A percentile compares a stretch with the other conserved stretches of the same genome.
phyloP scores from a whole-genome alignment of 306 rosid genomes.

The Quercus robur region DNA sequence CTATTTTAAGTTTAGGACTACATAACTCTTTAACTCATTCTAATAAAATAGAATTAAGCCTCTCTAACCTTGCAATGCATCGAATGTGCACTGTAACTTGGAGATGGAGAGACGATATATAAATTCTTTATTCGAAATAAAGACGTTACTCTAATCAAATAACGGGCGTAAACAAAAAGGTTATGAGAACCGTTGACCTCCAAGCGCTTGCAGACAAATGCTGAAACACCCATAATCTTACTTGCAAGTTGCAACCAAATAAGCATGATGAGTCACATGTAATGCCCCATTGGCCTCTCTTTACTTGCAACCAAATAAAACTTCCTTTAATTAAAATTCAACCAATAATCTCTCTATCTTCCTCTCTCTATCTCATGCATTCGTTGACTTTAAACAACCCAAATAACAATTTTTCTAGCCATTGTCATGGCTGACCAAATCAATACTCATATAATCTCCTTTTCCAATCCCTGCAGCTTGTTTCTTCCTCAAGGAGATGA shows the following conservation, averaged over 20 bases:
- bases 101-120: slow-evolving; percentile 9
- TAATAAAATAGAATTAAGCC: too few species aligned
- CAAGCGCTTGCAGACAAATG: slow-evolving; percentile 18
- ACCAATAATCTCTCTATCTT: background rate
- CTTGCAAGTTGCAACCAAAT: slow-evolving; percentile 30
- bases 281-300: slow-evolving; percentile 7
- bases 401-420: slow-evolving; percentile 19
- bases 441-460: slow-evolving; percentile 6
- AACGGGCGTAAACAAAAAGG: background rate
- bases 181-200: slow-evolving; percentile 45
- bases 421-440: slow-evolving; percentile 29
- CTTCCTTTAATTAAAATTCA: slow-evolving; percentile 40
- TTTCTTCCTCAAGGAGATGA: slow-evolving; percentile 32
- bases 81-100: slow-evolving; percentile 41
- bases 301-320: slow-evolving; percentile 36
- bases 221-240: slow-evolving; percentile 7
- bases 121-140: slow-evolving; percentile 4
- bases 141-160: slow-evolving; percentile 21
- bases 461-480: background rate
- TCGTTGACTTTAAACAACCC: slow-evolving; percentile 55
- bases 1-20: too few species aligned
- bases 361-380: slow-evolving; percentile 10
- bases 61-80: slow-evolving; percentile 19
- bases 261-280: slow-evolving; percentile 45
- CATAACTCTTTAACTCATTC: too few species aligned